Evolutionary conservation across 495 filamentous ascomycete genomes (phyloP).

Genomic region (Penicillium maclennaniae): DNA sequence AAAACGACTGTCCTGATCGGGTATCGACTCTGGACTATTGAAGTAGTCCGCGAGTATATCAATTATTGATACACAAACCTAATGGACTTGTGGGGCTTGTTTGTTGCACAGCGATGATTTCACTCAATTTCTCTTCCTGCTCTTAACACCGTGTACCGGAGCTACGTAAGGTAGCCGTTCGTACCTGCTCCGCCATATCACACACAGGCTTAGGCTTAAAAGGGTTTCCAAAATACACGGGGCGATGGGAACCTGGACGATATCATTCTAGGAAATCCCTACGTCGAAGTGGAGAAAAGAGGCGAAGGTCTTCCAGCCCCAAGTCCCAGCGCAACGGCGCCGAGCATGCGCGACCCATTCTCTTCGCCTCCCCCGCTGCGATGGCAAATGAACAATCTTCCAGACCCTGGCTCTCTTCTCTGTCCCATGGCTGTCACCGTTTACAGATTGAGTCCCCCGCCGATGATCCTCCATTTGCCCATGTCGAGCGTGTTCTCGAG

Average conservation of each 20-base stretch:
- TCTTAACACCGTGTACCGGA: not conserved
- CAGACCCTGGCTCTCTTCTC: not conserved
- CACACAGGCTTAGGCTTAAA: not conserved
- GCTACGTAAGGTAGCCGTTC: no score
- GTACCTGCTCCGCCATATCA: not conserved
- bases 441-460: not conserved
- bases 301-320: not conserved
- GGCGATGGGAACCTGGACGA: not conserved
- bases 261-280: not conserved
- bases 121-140: not conserved
- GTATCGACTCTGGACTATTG: not conserved
- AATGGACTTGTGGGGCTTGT: not conserved
- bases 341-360: slow-evolving; percentile 1
- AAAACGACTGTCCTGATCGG: not conserved
- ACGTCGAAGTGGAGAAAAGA: not conserved
- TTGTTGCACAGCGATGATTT: not conserved
- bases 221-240: no score
- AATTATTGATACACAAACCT: not conserved
- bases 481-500: not conserved
- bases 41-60: not conserved
- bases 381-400: slow-evolving; percentile 15
- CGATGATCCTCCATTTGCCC: not conserved
- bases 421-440: slow-evolving; percentile 1
- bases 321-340: not conserved
- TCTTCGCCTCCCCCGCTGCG: slow-evolving; percentile 18